Evolutionary conservation across 2,329 filamentous ascomycete species (phyloP), one percentile per base, ranked within the genome.

Genomic region (Aspergillus sp.): DNA sequence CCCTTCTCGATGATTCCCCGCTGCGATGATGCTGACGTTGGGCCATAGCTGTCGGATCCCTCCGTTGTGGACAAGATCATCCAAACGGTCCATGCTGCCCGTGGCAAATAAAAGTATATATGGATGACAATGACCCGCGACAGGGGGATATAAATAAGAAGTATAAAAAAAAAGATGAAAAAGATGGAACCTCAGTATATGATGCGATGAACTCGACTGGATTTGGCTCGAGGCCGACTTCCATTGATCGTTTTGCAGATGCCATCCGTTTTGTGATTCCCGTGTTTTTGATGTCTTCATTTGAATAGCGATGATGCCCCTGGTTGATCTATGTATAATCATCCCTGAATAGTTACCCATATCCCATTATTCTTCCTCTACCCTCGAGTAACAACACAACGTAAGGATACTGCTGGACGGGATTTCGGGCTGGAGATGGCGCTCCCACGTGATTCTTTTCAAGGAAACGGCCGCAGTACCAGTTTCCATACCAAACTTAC

Each of bases 1-100:
- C 3, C 0, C 11, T 41, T 26, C 22, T 4, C 3, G 14, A 20
- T 7, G 8, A 1, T 9, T 35, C 16, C 17, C 44, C 42, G 41
- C 48, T 10, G n/a, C 32, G 16, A 26, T 35, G 43, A 50, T 19
- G 36, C 59, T 61, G 51, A 58, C 45, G 8, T 10, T 50, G 7
- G 16, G 41, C 42, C 7, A 42, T 42, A 95, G 87, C 82, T 97
- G 48, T 94, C 90, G 54, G 92, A 99, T 72, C 94, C 94, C 44
- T 84, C 79, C 54, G 87, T 97, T 20, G 93, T 99, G 22, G 85
- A 88, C 45, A 93, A 87, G 77, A 96, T 99, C 68, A 96, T 97
- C 70, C 76, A 83, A 57, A 83, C 81, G 44, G 93, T 96, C 49
- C 87, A 93, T 50, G 63, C 66, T 45, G 65, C 72, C 33, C 71